Evolutionary conservation across 2,329 filamentous ascomycete genomes (phyloP).

Genomic region (Byssoonygena ceratinophila): DNA sequence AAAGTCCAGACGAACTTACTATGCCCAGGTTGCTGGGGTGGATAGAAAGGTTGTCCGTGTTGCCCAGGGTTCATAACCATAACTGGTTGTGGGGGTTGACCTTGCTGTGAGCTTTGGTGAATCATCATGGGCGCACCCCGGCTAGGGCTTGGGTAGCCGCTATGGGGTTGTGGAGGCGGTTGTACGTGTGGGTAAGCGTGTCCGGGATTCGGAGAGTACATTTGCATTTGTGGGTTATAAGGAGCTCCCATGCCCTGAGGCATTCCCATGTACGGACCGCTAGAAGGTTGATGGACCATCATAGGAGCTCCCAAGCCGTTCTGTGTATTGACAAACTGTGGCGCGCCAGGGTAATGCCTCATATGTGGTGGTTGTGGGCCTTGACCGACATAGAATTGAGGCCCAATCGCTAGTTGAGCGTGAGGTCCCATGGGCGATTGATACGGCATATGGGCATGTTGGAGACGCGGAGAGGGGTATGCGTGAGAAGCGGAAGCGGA

Average conservation of each 20-base stretch:
- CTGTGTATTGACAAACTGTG: slow-evolving; percentile 63
- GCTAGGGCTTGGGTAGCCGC: slow-evolving; percentile 79
- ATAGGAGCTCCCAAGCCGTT: slow-evolving; percentile 63
- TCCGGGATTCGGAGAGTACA: slow-evolving; percentile 68
- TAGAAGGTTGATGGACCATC: slow-evolving; percentile 69
- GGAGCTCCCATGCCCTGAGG: slow-evolving; percentile 59
- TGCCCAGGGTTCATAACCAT: slow-evolving; percentile 65
- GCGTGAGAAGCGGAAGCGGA: slow-evolving; percentile 73
- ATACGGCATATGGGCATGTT: slow-evolving; percentile 58
- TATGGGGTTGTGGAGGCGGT: slow-evolving; percentile 46
- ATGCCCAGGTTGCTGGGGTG: slow-evolving; percentile 58
- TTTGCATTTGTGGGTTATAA: slow-evolving; percentile 61
- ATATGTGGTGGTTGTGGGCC: slow-evolving; percentile 60
- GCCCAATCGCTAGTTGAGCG: slow-evolving; percentile 59
- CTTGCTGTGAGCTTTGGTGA: slow-evolving; percentile 86
- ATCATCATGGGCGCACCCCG: slow-evolving; percentile 86
- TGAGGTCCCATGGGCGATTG: slow-evolving; percentile 57
- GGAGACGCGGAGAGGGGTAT: slow-evolving; percentile 72
- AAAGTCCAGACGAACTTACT: slow-evolving; percentile 46
- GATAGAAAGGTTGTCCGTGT: slow-evolving; percentile 64
- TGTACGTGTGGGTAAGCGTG: slow-evolving; percentile 51
- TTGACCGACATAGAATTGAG: slow-evolving; percentile 59
- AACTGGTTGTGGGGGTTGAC: slow-evolving; percentile 58
- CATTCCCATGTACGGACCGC: slow-evolving; percentile 58
- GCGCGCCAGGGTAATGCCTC: slow-evolving; percentile 60